phyloP scores from a whole-genome alignment of 2,329 filamentous ascomycete species.

The Paramyrothecium roridum region DNA sequence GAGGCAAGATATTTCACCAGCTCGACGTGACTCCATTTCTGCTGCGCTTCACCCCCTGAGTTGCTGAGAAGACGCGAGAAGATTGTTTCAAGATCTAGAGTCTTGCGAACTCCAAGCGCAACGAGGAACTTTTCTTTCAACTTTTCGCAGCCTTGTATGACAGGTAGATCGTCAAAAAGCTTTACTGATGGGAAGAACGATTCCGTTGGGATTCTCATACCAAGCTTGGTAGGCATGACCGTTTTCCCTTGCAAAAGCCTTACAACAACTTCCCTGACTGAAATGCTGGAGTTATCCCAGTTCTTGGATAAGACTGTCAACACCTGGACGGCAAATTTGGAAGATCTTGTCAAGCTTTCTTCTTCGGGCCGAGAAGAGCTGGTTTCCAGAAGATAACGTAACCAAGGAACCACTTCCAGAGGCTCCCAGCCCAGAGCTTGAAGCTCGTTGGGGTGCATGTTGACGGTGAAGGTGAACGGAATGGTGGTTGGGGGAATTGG shows the following conservation, averaged over 20 bases:
- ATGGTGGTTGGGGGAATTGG: slow-evolving; percentile 80
- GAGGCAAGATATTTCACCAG: slow-evolving; percentile 92
- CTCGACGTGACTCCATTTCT: slow-evolving; percentile 88
- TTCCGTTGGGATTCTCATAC: slow-evolving; percentile 81
- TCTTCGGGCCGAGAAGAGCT: slow-evolving; percentile 56
- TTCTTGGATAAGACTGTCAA: slow-evolving; percentile 80
- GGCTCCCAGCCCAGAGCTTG: slow-evolving; percentile 83
- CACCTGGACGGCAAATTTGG: slow-evolving; percentile 73
- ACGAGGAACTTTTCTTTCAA: slow-evolving; percentile 89
- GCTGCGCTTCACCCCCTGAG: slow-evolving; percentile 48
- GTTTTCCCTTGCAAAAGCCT: slow-evolving; percentile 64
- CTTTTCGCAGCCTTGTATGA: slow-evolving; percentile 69
- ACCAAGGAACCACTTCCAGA: slow-evolving; percentile 81
- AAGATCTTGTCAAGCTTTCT: slow-evolving; percentile 67
- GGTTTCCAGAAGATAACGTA: slow-evolving; percentile 74
- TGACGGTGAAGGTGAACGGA: slow-evolving; percentile 77
- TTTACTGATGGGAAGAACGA: slow-evolving; percentile 93
- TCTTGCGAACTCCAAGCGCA: slow-evolving; percentile 87
- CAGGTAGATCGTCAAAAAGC: slow-evolving; percentile 89
- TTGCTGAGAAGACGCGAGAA: slow-evolving; percentile 78
- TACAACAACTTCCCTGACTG: slow-evolving; percentile 63
- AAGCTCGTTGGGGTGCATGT: slow-evolving; percentile 64
- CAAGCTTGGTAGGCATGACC: slow-evolving; percentile 84
- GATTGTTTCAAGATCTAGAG: slow-evolving; percentile 89
- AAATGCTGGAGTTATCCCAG: slow-evolving; percentile 75